Percentiles rank a stretch among this genome's conserved stretches.
phyloP scores from a whole-genome alignment of 352 stramenopile species.

The Phytophthora tentaculata region DNA sequence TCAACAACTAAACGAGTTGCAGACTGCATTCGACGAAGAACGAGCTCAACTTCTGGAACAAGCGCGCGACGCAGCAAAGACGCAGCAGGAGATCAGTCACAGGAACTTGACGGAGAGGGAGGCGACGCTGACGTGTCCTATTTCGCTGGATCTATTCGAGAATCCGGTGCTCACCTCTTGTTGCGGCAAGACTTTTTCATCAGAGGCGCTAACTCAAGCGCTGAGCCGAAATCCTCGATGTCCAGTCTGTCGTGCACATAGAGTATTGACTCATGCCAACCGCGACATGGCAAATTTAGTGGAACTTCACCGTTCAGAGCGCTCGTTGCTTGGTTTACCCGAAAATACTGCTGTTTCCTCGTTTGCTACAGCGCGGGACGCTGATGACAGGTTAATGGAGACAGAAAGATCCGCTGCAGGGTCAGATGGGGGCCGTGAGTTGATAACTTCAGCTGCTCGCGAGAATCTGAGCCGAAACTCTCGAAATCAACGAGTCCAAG shows the following conservation, averaged over 20 bases:
- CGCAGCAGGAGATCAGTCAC: slow-evolving; percentile 10
- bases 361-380: not conserved
- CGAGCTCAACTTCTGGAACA: slow-evolving; percentile 24
- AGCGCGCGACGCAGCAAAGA: slow-evolving; percentile 15
- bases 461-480: slow-evolving; percentile 1
- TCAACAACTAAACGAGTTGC: slow-evolving; percentile 8
- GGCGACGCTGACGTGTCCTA: slow-evolving; percentile 27
- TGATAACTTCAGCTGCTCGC: not conserved
- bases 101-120: slow-evolving; percentile 18
- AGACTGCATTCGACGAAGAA: slow-evolving; percentile 21
- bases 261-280: slow-evolving; percentile 15
- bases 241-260: slow-evolving; percentile 20
- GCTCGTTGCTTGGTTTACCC: slow-evolving; percentile 14
- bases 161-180: slow-evolving; percentile 29
- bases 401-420: not conserved
- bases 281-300: slow-evolving; percentile 31
- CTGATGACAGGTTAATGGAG: not conserved
- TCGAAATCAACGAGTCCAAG: slow-evolving; percentile 13
- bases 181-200: slow-evolving; percentile 38
- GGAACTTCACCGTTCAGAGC: slow-evolving; percentile 26
- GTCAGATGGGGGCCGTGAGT: not conserved
- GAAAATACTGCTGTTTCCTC: slow-evolving; percentile 6
- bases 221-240: slow-evolving; percentile 15
- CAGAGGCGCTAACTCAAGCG: slow-evolving; percentile 11
- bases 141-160: slow-evolving; percentile 36